Evolutionary conservation across 179 eudicot genomes (phyloP), one percentile per base, ranked within the genome.

Genomic region (Carnegiea gigantea): DNA sequence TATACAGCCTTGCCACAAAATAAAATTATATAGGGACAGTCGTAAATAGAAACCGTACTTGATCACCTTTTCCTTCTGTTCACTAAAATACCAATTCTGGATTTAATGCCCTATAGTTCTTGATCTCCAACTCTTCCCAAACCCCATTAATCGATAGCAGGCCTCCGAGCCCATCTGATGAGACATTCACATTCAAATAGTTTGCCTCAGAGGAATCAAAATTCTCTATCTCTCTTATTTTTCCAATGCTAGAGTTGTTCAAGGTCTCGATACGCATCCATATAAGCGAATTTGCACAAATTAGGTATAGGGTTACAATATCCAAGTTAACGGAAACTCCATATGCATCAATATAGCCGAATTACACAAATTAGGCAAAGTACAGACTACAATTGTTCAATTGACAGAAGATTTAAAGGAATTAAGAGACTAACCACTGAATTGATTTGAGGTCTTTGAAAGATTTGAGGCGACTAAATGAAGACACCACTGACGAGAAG

Each of bases 111-210:
- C 77, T 77, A 83, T 33, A 90, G 30, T 78, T 90, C 91, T 82
- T 90, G 88, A 77, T 85, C 85, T 53, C 82, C 87, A 23, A 91
- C 91, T 82, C 82, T 86, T 79, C 82, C 94, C 92, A 90, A 78
- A 90, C 85, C 53, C 95, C 98, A 75, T 79, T 88, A 40, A 92
- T 84, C 88, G 90, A 77, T 82, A 91, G 82, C 62, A 64, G 81
- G 33, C 92, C 93, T 68, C 84, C 76, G 6, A 80, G 73, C 44
- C 84, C 88, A 81, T 84, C 84, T 9, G 75, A 74, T 21, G 21
- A 21, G 17, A 44, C 28, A 20, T 46, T 13, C 38, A 71, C 77
- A 46, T 81, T 85, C 24, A 46, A 43, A 73, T 85, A 84, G 15
- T 86, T 70, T 12, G 80, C 40, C 78, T 62, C 78, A 65, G 38